Percentiles rank a stretch among this genome's conserved stretches.
Evolutionary conservation across 2,329 filamentous ascomycete species (phyloP).

Genomic region (Diaporthe caulivora): DNA sequence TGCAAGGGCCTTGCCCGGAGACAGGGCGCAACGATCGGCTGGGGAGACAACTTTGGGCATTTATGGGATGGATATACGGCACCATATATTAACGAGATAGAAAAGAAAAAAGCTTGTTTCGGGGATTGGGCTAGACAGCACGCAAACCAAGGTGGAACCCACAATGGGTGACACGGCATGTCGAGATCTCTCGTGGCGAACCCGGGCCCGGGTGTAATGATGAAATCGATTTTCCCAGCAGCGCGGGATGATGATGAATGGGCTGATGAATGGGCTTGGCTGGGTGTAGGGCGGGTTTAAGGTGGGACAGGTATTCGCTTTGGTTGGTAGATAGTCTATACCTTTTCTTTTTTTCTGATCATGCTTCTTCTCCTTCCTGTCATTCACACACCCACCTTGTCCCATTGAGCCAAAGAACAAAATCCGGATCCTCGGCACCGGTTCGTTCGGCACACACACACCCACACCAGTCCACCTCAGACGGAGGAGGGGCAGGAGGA

Average conservation of each 20-base stretch:
- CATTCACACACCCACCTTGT: neutral
- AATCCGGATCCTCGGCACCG: slow-evolving; percentile 25
- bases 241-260: neutral
- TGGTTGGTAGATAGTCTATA: neutral
- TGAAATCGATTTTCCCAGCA: neutral
- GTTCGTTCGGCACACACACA: neutral
- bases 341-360: neutral
- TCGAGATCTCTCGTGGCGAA: slow-evolving; percentile 23
- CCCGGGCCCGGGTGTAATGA: neutral
- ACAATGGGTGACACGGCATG: slow-evolving; percentile 1
- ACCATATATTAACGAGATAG: slow-evolving; percentile 7
- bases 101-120: slow-evolving; percentile 18
- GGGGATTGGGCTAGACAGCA: neutral
- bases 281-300: neutral
- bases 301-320: slow-evolving; percentile 1
- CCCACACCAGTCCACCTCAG: too few relatives aligned
- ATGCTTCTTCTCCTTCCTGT: neutral
- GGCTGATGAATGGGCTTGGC: too few relatives aligned
- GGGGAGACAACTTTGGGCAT: neutral
- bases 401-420: slow-evolving; percentile 3
- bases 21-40: neutral
- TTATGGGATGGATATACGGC: neutral
- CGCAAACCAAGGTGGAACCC: slow-evolving; percentile 4
- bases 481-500: too few relatives aligned
- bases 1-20: neutral